Conservation (phyloP, 2,329 filamentous ascomycete genomes). For the Penicillium sp. region DNA sequence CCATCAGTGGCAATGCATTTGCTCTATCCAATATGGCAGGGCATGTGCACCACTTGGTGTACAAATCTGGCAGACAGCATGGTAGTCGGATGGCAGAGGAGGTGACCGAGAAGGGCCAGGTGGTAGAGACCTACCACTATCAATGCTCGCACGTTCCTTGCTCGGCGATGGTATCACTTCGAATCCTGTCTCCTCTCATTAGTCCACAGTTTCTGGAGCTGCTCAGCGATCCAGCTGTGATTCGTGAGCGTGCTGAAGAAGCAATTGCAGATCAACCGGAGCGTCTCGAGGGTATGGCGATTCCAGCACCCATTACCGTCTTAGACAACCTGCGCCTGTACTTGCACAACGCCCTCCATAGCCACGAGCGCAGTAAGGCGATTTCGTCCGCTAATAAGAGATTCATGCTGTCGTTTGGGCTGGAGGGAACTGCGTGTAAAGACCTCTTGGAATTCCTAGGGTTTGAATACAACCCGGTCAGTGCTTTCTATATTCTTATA, state of each 20-base stretch:
- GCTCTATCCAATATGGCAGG: slow-evolving; percentile 55
- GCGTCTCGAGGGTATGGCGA: slow-evolving; percentile 59
- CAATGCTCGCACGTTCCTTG: slow-evolving; percentile 66
- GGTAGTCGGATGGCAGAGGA: slow-evolving; percentile 29
- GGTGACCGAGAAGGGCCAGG: slow-evolving; percentile 41
- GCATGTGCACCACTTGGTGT: slow-evolving; percentile 68
- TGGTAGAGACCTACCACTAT: slow-evolving; percentile 58
- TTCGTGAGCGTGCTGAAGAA: slow-evolving; percentile 61
- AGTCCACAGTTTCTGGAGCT: slow-evolving; percentile 54
- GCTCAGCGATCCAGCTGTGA: slow-evolving; percentile 59
- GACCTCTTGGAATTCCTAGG: slow-evolving; percentile 63
- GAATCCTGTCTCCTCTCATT: slow-evolving; percentile 61
- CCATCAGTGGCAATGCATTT: slow-evolving; percentile 46
- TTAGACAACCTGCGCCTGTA: slow-evolving; percentile 65
- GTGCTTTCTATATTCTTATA: slow-evolving; percentile 26
- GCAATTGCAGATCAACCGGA: slow-evolving; percentile 59
- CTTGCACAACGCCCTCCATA: slow-evolving; percentile 62
- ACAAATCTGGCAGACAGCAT: slow-evolving; percentile 43
- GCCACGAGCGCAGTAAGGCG: slow-evolving; percentile 56
- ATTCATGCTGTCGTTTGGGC: slow-evolving; percentile 67
- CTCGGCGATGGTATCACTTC: slow-evolving; percentile 59
- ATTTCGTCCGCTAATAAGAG: slow-evolving; percentile 68
- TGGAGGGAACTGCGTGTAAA: slow-evolving; percentile 60
- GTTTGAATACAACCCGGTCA: slow-evolving; percentile 57
- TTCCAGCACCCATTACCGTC: slow-evolving; percentile 60